Percentiles rank a stretch among this genome's conserved stretches.
Evolutionary conservation across 345 rosid species (phyloP).

Genomic region (Zanthoxylum bungeanum): DNA sequence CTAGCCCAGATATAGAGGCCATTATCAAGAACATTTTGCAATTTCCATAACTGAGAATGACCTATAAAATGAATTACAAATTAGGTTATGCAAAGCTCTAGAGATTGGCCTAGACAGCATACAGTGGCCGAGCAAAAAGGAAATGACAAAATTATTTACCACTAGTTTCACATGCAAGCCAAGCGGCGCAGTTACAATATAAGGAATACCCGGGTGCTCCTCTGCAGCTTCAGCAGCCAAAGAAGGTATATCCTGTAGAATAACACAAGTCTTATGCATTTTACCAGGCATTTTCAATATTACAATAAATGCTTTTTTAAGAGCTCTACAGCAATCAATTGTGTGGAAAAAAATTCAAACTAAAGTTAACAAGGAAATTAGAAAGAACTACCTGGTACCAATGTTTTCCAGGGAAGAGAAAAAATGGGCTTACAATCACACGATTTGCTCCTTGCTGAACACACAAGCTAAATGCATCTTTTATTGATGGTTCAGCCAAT

Average conservation of each 20-base stretch:
- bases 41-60: not conserved
- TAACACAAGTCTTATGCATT: constrained; percentile 5
- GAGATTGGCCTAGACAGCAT: too few species aligned
- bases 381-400: constrained; percentile 73
- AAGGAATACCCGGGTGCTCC: constrained; percentile 63
- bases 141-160: constrained; percentile 41
- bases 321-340: not conserved
- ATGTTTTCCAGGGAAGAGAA: constrained; percentile 89
- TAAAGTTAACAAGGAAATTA: constrained; percentile 12
- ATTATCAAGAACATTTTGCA: too few species aligned
- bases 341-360: not conserved
- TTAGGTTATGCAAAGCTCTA: too few species aligned
- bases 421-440: constrained; percentile 87
- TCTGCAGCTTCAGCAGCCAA: constrained; percentile 91
- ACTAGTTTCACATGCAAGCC: constrained; percentile 81
- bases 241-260: constrained; percentile 72
- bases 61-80: too few species aligned
- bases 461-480: constrained; percentile 69
- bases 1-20: too few species aligned
- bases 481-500: constrained; percentile 86
- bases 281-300: not conserved
- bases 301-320: not conserved
- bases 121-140: not conserved
- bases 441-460: constrained; percentile 73
- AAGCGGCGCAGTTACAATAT: constrained; percentile 83